Evolutionary conservation across 768 basidiomycete species (phyloP).

Genomic region (Tricholoma hemisulphureum): DNA sequence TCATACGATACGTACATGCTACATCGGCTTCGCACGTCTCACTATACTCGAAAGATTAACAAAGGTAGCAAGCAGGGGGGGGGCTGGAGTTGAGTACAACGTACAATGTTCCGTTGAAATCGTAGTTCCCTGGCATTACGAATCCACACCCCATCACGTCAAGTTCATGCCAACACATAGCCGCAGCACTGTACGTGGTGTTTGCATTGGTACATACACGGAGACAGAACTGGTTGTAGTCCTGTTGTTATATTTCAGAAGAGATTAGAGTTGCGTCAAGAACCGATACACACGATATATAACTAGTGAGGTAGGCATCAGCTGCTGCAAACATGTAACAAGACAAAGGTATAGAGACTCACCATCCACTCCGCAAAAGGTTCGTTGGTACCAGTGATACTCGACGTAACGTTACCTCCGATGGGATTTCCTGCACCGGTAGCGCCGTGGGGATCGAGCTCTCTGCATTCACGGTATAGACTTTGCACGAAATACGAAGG

Average conservation of each 20-base stretch:
- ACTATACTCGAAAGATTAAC: constrained; percentile 14
- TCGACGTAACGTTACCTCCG: constrained; percentile 47
- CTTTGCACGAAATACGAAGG: not conserved
- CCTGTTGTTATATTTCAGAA: constrained; percentile 15
- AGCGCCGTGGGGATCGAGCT: constrained; percentile 46
- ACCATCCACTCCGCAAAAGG: constrained; percentile 46
- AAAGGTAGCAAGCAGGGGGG: not conserved
- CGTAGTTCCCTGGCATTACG: constrained; percentile 48
- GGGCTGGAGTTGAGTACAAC: constrained; percentile 6
- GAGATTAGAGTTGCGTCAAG: not conserved
- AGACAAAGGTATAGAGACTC: constrained; percentile 4
- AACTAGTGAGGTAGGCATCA: constrained; percentile 19
- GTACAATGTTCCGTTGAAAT: constrained; percentile 42
- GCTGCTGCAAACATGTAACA: not conserved
- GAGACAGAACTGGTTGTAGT: constrained; percentile 39
- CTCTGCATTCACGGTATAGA: constrained; percentile 20
- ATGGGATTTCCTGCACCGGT: constrained; percentile 41
- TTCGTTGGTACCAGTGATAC: constrained; percentile 37
- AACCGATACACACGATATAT: constrained; percentile 26
- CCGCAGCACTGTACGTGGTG: constrained; percentile 39
- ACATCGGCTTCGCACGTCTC: constrained; percentile 45
- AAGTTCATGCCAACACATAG: constrained; percentile 47
- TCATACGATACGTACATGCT: constrained; percentile 28
- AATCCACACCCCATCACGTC: constrained; percentile 46
- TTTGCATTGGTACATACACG: constrained; percentile 45